These are phyloP conservation scores for Coemansia reversa DNA, from an alignment of 192 early-diverging fungal species.

Conservation along the genomic window DNA sequence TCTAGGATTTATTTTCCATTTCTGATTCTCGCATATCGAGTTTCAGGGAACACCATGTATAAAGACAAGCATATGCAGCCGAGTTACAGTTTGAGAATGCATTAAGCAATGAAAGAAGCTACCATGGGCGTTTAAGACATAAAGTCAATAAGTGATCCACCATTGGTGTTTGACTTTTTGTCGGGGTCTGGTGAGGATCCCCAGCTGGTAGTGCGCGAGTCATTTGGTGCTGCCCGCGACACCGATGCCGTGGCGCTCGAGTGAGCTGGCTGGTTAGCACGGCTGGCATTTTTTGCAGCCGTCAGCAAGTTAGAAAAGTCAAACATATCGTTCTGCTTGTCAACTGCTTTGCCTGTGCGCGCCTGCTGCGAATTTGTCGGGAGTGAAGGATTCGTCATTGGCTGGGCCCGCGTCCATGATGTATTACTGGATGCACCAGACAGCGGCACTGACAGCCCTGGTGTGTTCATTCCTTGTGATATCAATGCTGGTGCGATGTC, in stretches of 20 bases:
- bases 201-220: slow-evolving; percentile 36
- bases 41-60: background rate
- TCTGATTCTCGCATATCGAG: no score
- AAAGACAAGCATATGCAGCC: background rate
- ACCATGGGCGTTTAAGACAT: slow-evolving; percentile 12
- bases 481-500: slow-evolving; percentile 3
- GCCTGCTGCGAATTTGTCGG: slow-evolving; percentile 42
- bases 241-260: background rate
- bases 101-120: background rate
- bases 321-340: slow-evolving; percentile 41
- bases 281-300: slow-evolving; percentile 41
- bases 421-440: slow-evolving; percentile 1
- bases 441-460: slow-evolving; percentile 18
- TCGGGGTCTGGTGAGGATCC: slow-evolving; percentile 37
- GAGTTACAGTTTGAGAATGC: no score
- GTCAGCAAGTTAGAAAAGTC: slow-evolving; percentile 50
- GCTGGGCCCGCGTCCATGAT: slow-evolving; percentile 13
- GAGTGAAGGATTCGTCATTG: slow-evolving; percentile 50
- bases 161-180: slow-evolving; percentile 2
- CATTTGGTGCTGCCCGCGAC: slow-evolving; percentile 12
- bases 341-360: slow-evolving; percentile 18
- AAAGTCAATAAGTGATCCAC: slow-evolving; percentile 37
- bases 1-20: slow-evolving; percentile 4
- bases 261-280: slow-evolving; percentile 3
- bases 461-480: slow-evolving; percentile 24